Percentiles rank a stretch among this genome's conserved stretches.
Evolutionary conservation across 345 rosid species (phyloP).

Genomic region (Hirschfeldia incana): DNA sequence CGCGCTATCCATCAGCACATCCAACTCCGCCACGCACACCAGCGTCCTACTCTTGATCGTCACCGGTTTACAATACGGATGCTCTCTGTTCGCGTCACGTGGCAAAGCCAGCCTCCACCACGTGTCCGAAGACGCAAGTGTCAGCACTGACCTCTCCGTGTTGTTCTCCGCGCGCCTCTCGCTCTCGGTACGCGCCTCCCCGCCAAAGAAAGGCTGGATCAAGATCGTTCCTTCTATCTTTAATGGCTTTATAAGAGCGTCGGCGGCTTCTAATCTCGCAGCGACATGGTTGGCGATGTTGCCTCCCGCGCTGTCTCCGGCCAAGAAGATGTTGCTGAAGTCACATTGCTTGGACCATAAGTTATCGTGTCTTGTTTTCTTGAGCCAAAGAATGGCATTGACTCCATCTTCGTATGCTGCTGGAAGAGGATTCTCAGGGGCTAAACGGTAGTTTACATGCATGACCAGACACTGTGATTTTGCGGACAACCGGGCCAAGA

Average conservation of each 20-base stretch:
- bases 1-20: constrained; percentile 66
- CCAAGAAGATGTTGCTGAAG: constrained; percentile 47
- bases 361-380: constrained; percentile 28
- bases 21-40: constrained; percentile 73
- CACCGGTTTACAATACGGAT: constrained; percentile 71
- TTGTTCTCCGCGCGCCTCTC: constrained; percentile 54
- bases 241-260: constrained; percentile 32
- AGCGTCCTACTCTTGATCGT: constrained; percentile 33
- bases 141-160: constrained; percentile 48
- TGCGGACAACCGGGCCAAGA: constrained; percentile 47
- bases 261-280: constrained; percentile 14
- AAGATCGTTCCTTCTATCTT: constrained; percentile 51
- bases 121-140: constrained; percentile 58
- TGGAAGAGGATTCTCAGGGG: constrained; percentile 67
- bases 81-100: constrained; percentile 60
- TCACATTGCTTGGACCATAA: constrained; percentile 48
- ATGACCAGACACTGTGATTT: constrained; percentile 48
- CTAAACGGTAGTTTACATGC: constrained; percentile 57
- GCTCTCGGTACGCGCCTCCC: constrained; percentile 52
- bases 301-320: constrained; percentile 77
- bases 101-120: constrained; percentile 81
- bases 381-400: constrained; percentile 59
- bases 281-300: constrained; percentile 60
- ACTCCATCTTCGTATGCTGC: constrained; percentile 67
- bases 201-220: constrained; percentile 72